Base-by-base conservation (phyloP, 2,329 filamentous ascomycete genomes). In the Claviceps sp. region DNA sequence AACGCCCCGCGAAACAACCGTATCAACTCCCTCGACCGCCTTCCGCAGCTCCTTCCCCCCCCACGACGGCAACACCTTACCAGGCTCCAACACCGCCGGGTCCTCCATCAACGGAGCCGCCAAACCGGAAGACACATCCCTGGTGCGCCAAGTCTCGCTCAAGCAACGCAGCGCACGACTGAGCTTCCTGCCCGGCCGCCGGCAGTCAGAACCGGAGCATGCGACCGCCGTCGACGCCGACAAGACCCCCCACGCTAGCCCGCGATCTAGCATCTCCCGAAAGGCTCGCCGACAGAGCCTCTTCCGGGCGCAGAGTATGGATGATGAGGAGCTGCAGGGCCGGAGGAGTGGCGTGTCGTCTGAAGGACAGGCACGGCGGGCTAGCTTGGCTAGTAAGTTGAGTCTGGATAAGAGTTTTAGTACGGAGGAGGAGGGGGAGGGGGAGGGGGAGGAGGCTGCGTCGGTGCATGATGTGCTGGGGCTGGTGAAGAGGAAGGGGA, bases 181-280 rank as follows among this genome's bases (percentile, higher is more conserved):
- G 13, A 81, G 77, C 61, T 79, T 82, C 63, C 65, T 81, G 30
- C 54, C 54, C 2, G 74, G 75, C 1, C 74, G 75, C 11, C 72
- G 73, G 54, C 76, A 72, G 61, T 78, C 75, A 59, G 71, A 62
- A 20, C 55, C 54, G 5, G 64, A 61, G 53, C 62, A 57, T 48
- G 57, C 53, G 58, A 57, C 55, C 52, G 67, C 60, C 60, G 63
- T 48, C 13, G 67, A 60, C 60, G 63, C 49, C 13, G 63, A 22
- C 5, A 37, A 57, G 55, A 65, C 54, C 34, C 51, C 51, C 13
- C 66, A 58, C 41, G 65, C 59, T 38, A 65, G 62, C 40, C 57
- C 63, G 11, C 64, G 68, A 46, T 63, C 64, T 13, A 57, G 57
- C 14, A 70, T 65, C 54, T 66, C 20, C 46, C 62, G 64, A 55